Evolutionary conservation across 2,329 filamentous ascomycete species (phyloP), one percentile per base, ranked within the genome.

Genomic region (Geosmithia flava): DNA sequence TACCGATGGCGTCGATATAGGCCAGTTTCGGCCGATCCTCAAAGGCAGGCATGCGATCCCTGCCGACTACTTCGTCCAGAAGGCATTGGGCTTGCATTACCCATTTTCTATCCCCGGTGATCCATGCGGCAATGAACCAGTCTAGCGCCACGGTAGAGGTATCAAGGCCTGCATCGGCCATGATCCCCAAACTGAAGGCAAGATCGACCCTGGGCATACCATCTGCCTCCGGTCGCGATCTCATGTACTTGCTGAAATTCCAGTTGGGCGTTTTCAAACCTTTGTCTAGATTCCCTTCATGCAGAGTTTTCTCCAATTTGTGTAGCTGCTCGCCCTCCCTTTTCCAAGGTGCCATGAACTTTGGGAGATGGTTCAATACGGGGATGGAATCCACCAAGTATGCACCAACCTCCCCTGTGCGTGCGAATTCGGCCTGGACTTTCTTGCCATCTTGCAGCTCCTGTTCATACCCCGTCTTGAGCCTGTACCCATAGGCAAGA

Each of bases 341-440:
- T 48, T 63, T 64, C 64, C 64, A 66, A 0, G 61, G 63, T 0
- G 63, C 59, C 0, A 72, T 52, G 8, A 51, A 51, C 0, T 45
- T 48, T 0, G 70, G 70, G 1, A 74, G 57, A 27, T 56, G 17
- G 47, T 72, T 68, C 2, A 74, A 61, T 3, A 57, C 40, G 0
- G 70, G 70, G 29, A 73, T 56, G 0, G 61, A 56, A 50, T 74
- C 70, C 1, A 69, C 67, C 1, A 71, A 53, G 54, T 62, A 62
- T 0, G 55, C 54, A 3, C 67, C 64, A 1, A 64, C 55, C 41
- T 62, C 57, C 1, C 50, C 59, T 0, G 52, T 52, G 17, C 55
- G 42, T 7, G 53, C 47, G 43, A 61, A 59, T 46, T 59, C 56
- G 11, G 49, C 53, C 27, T 61, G 55, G 1, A 62, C 52, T 16